Base-by-base conservation (phyloP, 768 basidiomycete species). In the Tephrocybe sp. region DNA sequence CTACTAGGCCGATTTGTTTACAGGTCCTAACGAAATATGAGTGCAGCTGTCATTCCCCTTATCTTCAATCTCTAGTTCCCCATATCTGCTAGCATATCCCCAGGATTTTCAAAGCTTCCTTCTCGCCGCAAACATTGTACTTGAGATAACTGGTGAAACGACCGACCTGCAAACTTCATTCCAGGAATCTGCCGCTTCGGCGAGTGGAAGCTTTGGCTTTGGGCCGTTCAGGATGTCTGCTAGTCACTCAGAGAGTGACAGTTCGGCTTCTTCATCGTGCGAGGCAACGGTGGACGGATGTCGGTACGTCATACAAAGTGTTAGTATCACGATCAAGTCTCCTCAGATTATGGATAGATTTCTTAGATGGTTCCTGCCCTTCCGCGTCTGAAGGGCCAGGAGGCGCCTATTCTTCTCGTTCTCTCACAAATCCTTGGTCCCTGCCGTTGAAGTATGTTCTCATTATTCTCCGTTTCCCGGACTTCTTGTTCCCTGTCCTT, bases 141-240 rank as follows among this genome's bases (percentile, higher is more conserved):
- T 51, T 13, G 50, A 51, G 43, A 36, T 45, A 14, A 44, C 34
- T 4, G 50, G 42, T 10, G 50, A 51, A 41, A 51, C 49, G 2
- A 51, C 49, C 7, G 49, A 34, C 12, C 7, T 51, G 8, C 49
- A 51, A 33, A 35, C 49, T 10, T 30, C 16, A 17, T 51, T 51
- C 49, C 42, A 35, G 20, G 12, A 35, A 13, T 36, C 34, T 14
- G 5, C 45, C 34, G 2, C 5, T 8, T 36, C 45, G 4, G 36
- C 36, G 4, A 19, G 40, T 23, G 40, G 40, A 3, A 42, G 40
- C 40, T 42, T 42, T 22, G 40, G 40, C 12, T 42, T 5, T 23
- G 40, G 40, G 13, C 40, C 40, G 5, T 19, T 42, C 40, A 16
- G 22, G 3, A 42, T 42, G 5, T 42, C 40, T 42, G 40, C 40